These are phyloP conservation scores for Populus hybrid DNA, from an alignment of 441 rosid species.

Conservation along the genomic window DNA sequence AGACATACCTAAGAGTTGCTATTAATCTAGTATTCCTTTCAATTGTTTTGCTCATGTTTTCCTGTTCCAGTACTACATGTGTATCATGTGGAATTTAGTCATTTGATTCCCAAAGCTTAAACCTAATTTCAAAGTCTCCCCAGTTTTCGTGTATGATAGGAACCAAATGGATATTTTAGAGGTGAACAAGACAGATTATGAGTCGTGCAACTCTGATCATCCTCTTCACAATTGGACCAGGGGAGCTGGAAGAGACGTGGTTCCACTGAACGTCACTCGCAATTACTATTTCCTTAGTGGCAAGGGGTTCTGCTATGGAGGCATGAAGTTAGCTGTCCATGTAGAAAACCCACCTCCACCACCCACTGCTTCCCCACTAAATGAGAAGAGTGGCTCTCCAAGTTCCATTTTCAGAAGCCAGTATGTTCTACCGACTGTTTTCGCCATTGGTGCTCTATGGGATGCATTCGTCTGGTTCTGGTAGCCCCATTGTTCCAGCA, in stretches of 20 bases:
- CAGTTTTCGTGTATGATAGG: conserved; percentile 90
- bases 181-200: conserved; percentile 79
- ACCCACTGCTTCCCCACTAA: conserved; percentile 43
- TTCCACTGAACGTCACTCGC: conserved; percentile 76
- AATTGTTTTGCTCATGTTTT: neutral
- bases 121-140: conserved; percentile 15
- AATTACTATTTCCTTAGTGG: conserved; percentile 75
- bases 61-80: neutral
- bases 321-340: conserved; percentile 64
- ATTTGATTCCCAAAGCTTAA: neutral
- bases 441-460: conserved; percentile 52
- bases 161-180: conserved; percentile 78
- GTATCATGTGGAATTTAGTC: neutral
- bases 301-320: conserved; percentile 78
- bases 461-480: conserved; percentile 41
- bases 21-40: neutral
- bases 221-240: conserved; percentile 73
- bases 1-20: neutral
- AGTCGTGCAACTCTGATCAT: conserved; percentile 61
- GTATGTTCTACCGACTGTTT: conserved; percentile 42
- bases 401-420: conserved; percentile 26
- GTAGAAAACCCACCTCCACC: conserved; percentile 77
- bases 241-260: conserved; percentile 88
- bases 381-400: conserved; percentile 35
- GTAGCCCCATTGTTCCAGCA: conserved; percentile 19